Base-by-base conservation (phyloP, 2,329 filamentous ascomycete genomes). In the Cordyceps cicadae region DNA sequence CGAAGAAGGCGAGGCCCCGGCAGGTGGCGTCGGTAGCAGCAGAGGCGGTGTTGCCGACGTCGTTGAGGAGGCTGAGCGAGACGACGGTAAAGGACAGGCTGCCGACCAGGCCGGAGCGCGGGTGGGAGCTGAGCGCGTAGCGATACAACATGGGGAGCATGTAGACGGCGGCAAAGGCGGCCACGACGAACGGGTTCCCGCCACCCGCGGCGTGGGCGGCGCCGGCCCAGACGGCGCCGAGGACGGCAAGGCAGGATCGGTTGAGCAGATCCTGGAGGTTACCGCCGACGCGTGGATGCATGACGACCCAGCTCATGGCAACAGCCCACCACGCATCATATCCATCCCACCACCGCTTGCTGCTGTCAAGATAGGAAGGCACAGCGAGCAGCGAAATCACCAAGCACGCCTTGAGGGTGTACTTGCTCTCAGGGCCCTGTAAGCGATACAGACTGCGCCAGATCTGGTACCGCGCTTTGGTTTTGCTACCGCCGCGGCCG, bases 141-240 rank as follows among this genome's bases (percentile, higher is more conserved):
- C 81, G 75, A 62, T 83, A 82, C 12, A 84, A 71, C 81, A 84
- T 84, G 0, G 82, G 83, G n/a, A 81, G 65, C 79, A 85, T 83
- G 65, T 79, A 85, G 6, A 84, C 72, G 3, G 75, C 73, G 15
- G 81, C 78, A 68, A 85, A 84, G 0, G 75, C 76, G 4, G 78
- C 81, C 69, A 83, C 77, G 2, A 84, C 76, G 65, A 79, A 83
- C 0, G 80, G 80, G 64, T 79, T 83, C 7, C 81, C 81, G 48
- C 77, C 64, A 3, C 75, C 77, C 14, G 79, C 80, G 7, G 75
- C 76, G 66, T 79, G 81, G 0, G 80, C 76, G 45, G 82, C 68
- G 9, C 77, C 82, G 6, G 77, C 79, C 82, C 82, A 86, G 1
- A 79, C 66, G 21, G 81, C 79, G 15, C 82, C 82, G 5, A 84